phyloP scores from a whole-genome alignment of 106 monocot species.

The Amphibolis antarctica region DNA sequence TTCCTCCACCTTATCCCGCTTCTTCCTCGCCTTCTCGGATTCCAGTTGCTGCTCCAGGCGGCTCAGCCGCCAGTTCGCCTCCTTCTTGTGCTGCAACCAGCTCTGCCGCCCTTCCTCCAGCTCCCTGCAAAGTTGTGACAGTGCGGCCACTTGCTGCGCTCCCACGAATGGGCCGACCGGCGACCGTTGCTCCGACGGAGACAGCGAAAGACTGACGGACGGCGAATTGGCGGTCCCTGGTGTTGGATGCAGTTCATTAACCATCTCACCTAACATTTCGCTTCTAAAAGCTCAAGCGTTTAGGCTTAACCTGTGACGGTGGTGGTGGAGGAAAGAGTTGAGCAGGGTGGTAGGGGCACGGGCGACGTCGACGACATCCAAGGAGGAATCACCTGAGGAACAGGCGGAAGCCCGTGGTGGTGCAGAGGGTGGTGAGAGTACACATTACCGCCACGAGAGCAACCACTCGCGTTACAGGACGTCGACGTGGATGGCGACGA shows the following conservation, averaged over 20 bases:
- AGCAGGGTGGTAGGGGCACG: background rate
- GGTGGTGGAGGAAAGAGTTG: background rate
- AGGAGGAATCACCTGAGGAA: conserved; percentile 4
- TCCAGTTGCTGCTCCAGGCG: conserved; percentile 25
- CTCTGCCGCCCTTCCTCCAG: conserved; percentile 21
- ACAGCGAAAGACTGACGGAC: conserved; percentile 12
- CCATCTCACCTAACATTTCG: too few species aligned
- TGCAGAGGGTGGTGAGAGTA: background rate
- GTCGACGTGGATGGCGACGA: background rate
- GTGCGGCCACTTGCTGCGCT: conserved; percentile 7
- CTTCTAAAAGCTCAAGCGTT: too few species aligned
- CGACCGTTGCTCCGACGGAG: conserved; percentile 2
- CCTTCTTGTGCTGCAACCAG: conserved; percentile 27
- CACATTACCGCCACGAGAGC: background rate
- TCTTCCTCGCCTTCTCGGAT: conserved; percentile 19
- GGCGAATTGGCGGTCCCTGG: conserved; percentile 4
- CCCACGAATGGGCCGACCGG: background rate
- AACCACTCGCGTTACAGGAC: background rate
- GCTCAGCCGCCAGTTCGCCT: conserved; percentile 24
- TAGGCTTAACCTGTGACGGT: background rate
- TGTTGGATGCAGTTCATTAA: background rate
- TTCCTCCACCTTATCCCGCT: conserved; percentile 15
- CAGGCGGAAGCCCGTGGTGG: background rate
- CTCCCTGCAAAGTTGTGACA: conserved; percentile 18
- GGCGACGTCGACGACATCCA: conserved; percentile 14